Conservation (phyloP, 2,329 filamentous ascomycete species). For the Aspergillus spinulosporus region DNA sequence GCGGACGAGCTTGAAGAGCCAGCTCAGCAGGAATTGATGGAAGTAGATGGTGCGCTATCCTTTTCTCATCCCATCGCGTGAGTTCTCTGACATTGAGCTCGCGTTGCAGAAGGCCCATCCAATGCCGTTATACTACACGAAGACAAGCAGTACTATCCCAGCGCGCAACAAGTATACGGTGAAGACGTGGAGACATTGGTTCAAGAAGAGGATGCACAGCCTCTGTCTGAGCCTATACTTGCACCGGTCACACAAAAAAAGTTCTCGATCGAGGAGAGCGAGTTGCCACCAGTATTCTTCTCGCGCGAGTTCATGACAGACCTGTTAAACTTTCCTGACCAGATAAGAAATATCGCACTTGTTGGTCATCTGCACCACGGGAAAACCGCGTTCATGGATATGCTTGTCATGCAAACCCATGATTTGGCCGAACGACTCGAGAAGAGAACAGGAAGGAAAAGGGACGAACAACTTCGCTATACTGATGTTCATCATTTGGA, state of each 20-base stretch:
- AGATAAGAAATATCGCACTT: conserved; percentile 88
- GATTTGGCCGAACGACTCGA: conserved; percentile 78
- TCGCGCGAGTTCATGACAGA: conserved; percentile 91
- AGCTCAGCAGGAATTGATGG: conserved; percentile 84
- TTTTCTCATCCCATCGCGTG: background rate
- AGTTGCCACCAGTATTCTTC: conserved; percentile 85
- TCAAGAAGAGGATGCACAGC: conserved; percentile 95
- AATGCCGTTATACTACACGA: conserved; percentile 98
- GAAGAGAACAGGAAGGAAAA: conserved; percentile 74
- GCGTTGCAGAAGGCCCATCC: conserved; percentile 74
- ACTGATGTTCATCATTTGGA: conserved; percentile 91
- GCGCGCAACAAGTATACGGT: conserved; percentile 94
- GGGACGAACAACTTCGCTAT: conserved; percentile 89
- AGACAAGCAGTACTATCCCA: conserved; percentile 99
- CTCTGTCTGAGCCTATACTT: conserved; percentile 87
- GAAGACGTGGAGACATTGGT: conserved; percentile 92
- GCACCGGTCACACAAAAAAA: conserved; percentile 92
- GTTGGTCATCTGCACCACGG: conserved; percentile 94
- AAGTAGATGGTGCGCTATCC: conserved; percentile 69
- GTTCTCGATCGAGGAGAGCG: conserved; percentile 88
- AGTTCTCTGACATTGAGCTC: conserved; percentile 1
- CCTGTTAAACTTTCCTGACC: conserved; percentile 92
- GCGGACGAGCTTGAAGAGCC: conserved; percentile 62
- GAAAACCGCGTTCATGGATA: conserved; percentile 98
- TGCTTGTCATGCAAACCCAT: conserved; percentile 94